Base-by-base conservation (phyloP, 192 early-diverging fungal species). In the Umbelopsis ramanniana region DNA sequence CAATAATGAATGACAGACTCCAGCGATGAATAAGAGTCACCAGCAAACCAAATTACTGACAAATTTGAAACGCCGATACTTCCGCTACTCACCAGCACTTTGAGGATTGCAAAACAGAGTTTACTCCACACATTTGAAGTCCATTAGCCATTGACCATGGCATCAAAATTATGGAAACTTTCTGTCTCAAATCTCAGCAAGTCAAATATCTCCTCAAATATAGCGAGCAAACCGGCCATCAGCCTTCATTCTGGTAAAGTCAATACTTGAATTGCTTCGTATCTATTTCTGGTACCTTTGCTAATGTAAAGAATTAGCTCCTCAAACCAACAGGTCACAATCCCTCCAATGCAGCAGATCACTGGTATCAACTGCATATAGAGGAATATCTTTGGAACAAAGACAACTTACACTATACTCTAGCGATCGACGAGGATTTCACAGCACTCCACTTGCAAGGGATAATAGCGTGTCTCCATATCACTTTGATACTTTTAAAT, bases 401-500 rank as follows among this genome's bases (percentile, higher is more conserved):
- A 17, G 48, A 50, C 48, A 50, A 15, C 5, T 50, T 8, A 50
- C 48, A 50, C 19, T 19, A 63, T 37, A 24, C 53, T 54, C 26
- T 33, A 63, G 12, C 15, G 11, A 63, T 11, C 57, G 29, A 63
- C 10, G 57, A 35, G 15, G 14, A 6, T 63, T 63, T 37, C 57
- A 63, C 33, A 63, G 29, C 57, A 35, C 57, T 14, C 29, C 33
- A n/a, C 26, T 63, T 19, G 33, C 35, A 4, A 33, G 26, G 33
- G 57, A 63, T 11, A 37, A 19, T 19, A 35, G 57, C 54, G 33
- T 63, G 12, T 12, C 57, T 5, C 14, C 57, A 33, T 79, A 86
- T 75, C 79, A 91, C 72, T 95, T 96, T 78, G 95, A 96, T 78
- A 96, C 93, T 2, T 91, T 89, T 83, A 84, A 87, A 43, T 89